Evolutionary conservation across 2,329 filamentous ascomycete genomes (phyloP).

Genomic region (Chrysoporthe puriensis): DNA sequence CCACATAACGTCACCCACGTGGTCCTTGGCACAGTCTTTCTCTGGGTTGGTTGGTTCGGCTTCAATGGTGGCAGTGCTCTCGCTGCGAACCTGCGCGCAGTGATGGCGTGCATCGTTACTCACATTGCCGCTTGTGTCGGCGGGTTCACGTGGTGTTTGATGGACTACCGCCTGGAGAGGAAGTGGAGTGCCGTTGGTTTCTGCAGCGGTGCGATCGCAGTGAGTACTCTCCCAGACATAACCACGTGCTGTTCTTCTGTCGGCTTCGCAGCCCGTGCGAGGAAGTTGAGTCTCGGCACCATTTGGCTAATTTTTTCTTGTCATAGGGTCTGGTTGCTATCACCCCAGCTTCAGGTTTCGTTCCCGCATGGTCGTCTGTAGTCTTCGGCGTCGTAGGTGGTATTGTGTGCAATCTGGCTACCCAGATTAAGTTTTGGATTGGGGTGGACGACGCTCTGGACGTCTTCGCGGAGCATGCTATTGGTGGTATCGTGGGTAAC

Average conservation of each 20-base stretch:
- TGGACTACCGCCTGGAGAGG: conserved; percentile 88
- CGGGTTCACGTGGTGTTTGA: conserved; percentile 80
- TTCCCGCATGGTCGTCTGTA: conserved; percentile 67
- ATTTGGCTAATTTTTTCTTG: neutral
- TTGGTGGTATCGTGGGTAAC: conserved; percentile 82
- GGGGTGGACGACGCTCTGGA: conserved; percentile 87
- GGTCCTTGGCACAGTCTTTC: conserved; percentile 71
- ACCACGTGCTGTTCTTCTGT: neutral
- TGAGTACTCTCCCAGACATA: neutral
- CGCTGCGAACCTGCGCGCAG: conserved; percentile 79
- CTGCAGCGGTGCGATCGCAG: conserved; percentile 84
- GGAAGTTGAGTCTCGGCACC: neutral
- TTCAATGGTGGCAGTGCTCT: conserved; percentile 91
- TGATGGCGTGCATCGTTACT: conserved; percentile 89
- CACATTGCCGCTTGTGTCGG: conserved; percentile 83
- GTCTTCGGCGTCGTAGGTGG: conserved; percentile 64
- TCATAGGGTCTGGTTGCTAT: conserved; percentile 79
- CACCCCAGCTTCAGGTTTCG: conserved; percentile 80
- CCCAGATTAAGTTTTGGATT: conserved; percentile 77
- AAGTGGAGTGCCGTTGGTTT: conserved; percentile 95
- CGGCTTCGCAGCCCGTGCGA: neutral
- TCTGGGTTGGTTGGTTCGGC: conserved; percentile 97
- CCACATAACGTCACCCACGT: conserved; percentile 77
- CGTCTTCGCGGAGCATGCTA: conserved; percentile 86
- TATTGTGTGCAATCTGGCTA: conserved; percentile 79